A percentile compares a stretch with the other conserved stretches of the same genome.
Conservation (phyloP, 2,329 filamentous ascomycete species). For the Fusarium caatingaense region DNA sequence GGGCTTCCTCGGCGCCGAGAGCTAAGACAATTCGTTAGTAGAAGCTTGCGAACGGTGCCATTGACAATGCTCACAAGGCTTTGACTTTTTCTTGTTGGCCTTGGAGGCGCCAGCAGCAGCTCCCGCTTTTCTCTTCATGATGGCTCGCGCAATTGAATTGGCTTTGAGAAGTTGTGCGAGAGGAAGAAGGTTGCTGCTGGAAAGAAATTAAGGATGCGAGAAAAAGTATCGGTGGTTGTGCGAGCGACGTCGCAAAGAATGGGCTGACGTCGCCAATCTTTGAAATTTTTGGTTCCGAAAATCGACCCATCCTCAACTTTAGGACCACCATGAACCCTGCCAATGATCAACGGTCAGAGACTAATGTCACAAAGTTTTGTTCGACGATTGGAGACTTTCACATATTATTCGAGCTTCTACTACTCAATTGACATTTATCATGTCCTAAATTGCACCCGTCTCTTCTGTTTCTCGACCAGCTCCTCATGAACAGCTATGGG, state of each 20-base stretch:
- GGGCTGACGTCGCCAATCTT: slow-evolving; percentile 47
- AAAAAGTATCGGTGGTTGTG: slow-evolving; percentile 18
- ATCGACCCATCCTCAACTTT: slow-evolving; percentile 43
- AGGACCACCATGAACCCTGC: slow-evolving; percentile 20
- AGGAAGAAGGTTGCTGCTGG: background rate
- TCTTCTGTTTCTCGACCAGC: background rate
- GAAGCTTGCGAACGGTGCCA: slow-evolving; percentile 18
- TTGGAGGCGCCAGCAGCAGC: slow-evolving; percentile 57
- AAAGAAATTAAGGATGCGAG: slow-evolving; percentile 7
- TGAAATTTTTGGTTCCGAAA: slow-evolving; percentile 42
- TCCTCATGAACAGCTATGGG: slow-evolving; percentile 14
- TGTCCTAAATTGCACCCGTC: slow-evolving; percentile 7
- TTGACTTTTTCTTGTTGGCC: slow-evolving; percentile 65
- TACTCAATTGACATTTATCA: background rate
- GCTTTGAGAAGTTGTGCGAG: slow-evolving; percentile 10
- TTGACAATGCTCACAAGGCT: slow-evolving; percentile 55
- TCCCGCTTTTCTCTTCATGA: slow-evolving; percentile 71
- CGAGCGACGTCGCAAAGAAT: slow-evolving; percentile 38
- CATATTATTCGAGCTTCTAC: too few relatives aligned
- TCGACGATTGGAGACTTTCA: background rate
- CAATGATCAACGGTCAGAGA: background rate
- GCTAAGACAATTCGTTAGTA: slow-evolving; percentile 50
- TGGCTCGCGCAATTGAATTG: slow-evolving; percentile 36
- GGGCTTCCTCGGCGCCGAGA: slow-evolving; percentile 61
- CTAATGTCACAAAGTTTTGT: background rate